Conservation (phyloP, 495 filamentous ascomycete species). For the Aspergillus biplanus region DNA sequence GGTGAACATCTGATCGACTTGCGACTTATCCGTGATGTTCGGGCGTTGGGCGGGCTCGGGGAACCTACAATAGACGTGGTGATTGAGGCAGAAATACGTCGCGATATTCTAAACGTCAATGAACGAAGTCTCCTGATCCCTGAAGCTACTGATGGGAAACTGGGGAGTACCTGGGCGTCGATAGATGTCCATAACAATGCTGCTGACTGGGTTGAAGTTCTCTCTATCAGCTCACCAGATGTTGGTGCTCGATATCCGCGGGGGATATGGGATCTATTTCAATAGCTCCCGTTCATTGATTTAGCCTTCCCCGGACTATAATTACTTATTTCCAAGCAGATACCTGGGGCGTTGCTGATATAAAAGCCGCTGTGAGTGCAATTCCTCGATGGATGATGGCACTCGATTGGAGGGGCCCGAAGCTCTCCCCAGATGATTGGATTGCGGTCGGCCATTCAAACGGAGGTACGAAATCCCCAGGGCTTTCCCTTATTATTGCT, state of each 20-base stretch:
- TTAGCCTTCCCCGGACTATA: neutral
- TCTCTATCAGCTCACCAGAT: conserved; percentile 22
- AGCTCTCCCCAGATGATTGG: conserved; percentile 51
- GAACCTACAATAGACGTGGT: conserved; percentile 43
- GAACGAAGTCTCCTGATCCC: conserved; percentile 46
- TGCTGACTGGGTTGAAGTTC: conserved; percentile 38
- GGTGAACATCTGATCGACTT: conserved; percentile 56
- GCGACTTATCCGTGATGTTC: conserved; percentile 57
- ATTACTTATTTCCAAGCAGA: conserved; percentile 33
- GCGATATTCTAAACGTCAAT: conserved; percentile 35
- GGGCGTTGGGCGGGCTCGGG: conserved; percentile 53
- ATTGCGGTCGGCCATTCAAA: conserved; percentile 63
- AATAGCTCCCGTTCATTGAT: neutral
- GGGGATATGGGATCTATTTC: neutral
- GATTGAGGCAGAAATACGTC: conserved; percentile 34
- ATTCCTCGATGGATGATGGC: conserved; percentile 55
- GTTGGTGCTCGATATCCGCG: conserved; percentile 14
- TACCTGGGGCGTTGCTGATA: conserved; percentile 60
- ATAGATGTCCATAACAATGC: conserved; percentile 53
- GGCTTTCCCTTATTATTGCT: conserved; percentile 13
- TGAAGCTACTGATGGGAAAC: conserved; percentile 48
- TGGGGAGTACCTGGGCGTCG: conserved; percentile 51
- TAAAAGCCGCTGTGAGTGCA: conserved; percentile 54
- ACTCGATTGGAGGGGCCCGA: conserved; percentile 50
- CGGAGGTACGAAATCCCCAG: conserved; percentile 39